Conservation (phyloP, 306 rosid genomes). For the Pueraria montana region DNA sequence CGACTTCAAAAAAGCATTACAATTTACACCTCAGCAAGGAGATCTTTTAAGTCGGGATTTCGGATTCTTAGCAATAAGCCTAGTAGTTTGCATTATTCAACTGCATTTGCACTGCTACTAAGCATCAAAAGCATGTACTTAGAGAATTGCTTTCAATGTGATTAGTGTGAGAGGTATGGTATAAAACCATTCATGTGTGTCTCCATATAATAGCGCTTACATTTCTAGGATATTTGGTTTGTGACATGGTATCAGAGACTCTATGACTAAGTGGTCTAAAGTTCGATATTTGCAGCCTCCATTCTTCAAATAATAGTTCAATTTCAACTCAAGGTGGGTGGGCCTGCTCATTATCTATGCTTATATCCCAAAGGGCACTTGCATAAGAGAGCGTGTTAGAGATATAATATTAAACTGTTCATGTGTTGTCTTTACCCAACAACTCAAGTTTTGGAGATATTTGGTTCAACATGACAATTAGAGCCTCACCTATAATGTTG, state of each 20-base stretch:
- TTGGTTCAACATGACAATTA: background rate
- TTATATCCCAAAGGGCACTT: background rate
- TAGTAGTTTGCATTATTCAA: slow-evolving; percentile 1
- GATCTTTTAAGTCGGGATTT: background rate
- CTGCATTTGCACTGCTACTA: slow-evolving; percentile 5
- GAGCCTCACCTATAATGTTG: background rate
- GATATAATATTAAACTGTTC: background rate
- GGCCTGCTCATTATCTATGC: background rate
- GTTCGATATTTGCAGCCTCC: background rate
- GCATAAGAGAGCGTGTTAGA: background rate
- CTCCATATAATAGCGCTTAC: background rate
- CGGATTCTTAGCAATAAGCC: background rate
- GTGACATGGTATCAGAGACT: background rate
- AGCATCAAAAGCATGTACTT: background rate
- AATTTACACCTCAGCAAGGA: slow-evolving; percentile 17
- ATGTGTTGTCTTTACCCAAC: background rate
- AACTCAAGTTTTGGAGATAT: background rate
- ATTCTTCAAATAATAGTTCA: slow-evolving; percentile 3
- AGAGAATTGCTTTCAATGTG: background rate
- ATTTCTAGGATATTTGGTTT: background rate
- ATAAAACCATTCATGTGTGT: background rate
- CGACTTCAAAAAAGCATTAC: slow-evolving; percentile 5
- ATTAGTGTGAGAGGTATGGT: background rate
- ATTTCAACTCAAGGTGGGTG: background rate
- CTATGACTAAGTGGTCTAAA: background rate